Conservation (phyloP, 768 basidiomycete species). For the Lactarius trivialis region DNA sequence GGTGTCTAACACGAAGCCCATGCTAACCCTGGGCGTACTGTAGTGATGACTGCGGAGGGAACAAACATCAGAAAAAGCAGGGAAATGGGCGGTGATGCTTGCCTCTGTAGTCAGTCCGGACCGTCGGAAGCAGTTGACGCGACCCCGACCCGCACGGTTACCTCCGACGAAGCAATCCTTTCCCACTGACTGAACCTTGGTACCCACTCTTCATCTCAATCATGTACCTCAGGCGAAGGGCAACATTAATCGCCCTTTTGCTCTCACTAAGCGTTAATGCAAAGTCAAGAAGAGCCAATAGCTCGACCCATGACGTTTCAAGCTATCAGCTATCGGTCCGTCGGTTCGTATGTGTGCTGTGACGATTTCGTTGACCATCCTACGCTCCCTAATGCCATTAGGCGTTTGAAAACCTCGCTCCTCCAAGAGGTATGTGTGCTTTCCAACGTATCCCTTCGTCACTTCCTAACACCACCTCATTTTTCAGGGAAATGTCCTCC, state of each 20-base stretch:
- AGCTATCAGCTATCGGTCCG: slow-evolving; percentile 8
- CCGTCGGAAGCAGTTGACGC: neutral
- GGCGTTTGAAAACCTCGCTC: slow-evolving; percentile 8
- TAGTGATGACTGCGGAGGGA: neutral
- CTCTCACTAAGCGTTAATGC: slow-evolving; percentile 2
- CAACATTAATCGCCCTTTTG: neutral
- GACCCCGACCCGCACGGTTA: neutral
- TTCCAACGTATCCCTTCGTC: neutral
- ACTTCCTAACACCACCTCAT: neutral
- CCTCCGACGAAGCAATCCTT: neutral
- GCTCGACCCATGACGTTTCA: slow-evolving; percentile 1
- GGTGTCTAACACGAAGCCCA: slow-evolving; percentile 42
- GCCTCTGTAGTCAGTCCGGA: neutral
- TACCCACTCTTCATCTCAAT: no score
- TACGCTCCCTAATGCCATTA: neutral
- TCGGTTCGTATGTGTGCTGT: neutral
- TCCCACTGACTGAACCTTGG: neutral
- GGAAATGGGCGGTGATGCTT: neutral
- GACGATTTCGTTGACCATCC: neutral
- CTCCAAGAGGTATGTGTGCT: slow-evolving; percentile 7
- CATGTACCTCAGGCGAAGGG: slow-evolving; percentile 9
- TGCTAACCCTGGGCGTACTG: slow-evolving; percentile 18
- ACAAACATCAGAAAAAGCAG: neutral
- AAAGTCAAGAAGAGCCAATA: slow-evolving; percentile 1
- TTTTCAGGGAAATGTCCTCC: slow-evolving; percentile 53